Base-by-base conservation (phyloP, 2,329 filamentous ascomycete genomes). In the Aspergillus eucalypticola region DNA sequence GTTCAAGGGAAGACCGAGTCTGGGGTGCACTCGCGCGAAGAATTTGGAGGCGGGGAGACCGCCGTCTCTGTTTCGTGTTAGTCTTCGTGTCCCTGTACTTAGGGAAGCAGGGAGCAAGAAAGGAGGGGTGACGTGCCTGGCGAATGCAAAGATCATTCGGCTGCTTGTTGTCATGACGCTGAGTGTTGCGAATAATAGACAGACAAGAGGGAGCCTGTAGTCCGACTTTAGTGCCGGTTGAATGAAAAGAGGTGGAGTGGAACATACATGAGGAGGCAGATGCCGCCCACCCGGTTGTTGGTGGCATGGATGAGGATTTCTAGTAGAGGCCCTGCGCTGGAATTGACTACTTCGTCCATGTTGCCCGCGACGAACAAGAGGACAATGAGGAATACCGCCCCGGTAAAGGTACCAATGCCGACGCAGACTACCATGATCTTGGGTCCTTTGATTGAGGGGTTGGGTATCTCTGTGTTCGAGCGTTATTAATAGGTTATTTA, bases 401-500 rank as follows among this genome's bases (percentile, higher is more conserved):
- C 87, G 0, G 86, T 88, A 5, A 82, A 76, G 21, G 84, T 84
- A 2, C 87, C 87, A 42, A 89, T 89, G 2, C 78, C 77, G 21
- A 88, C 85, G 60, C 85, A 88, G 56, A 81, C 81, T 2, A 89
- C 79, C 86, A 89, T 88, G 59, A 89, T 87, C 61, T 83, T 83
- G 1, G 87, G 87, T 0, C 86, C 87, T 65, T 87, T 81, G 3
- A 82, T 73, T 1, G 83, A 69, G 17, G 73, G 70, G 49, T 77
- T 72, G 0, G 75, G 74, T 13, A 78, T 74, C 66, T 78, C 76
- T 71, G 48, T 13, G 10, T 32, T 44, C 8, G 15, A 11, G 5
- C 2, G 25, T 29, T n/a, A 50, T 19, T 27, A 21, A 5, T 6
- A n/a, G 6, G 8, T 15, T 11, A 11, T 35, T 25, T 2, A 29